phyloP scores from a whole-genome alignment of 2,329 filamentous ascomycete genomes.

The Fusarium paranaense region DNA sequence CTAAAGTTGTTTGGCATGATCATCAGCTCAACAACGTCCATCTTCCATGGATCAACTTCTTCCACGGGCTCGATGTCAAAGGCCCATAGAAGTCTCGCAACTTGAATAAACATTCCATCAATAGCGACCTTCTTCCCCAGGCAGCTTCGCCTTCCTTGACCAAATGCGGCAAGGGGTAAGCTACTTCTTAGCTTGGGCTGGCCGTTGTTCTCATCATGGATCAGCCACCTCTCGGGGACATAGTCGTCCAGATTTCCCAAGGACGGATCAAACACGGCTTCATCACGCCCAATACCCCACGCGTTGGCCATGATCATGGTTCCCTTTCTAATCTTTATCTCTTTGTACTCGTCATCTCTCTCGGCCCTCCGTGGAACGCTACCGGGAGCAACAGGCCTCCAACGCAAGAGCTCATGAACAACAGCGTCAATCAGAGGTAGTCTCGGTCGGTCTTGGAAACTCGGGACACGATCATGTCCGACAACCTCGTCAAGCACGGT shows the following conservation, averaged over 20 bases:
- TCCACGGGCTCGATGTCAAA: slow-evolving; percentile 51
- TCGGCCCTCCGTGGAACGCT: slow-evolving; percentile 45
- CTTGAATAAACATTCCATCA: slow-evolving; percentile 42
- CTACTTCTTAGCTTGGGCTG: neutral
- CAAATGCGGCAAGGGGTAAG: slow-evolving; percentile 5
- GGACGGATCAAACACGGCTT: slow-evolving; percentile 52
- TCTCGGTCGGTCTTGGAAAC: neutral
- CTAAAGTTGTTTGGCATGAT: slow-evolving; percentile 5
- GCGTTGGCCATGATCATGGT: slow-evolving; percentile 56
- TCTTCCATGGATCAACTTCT: slow-evolving; percentile 19
- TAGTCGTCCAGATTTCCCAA: slow-evolving; percentile 30
- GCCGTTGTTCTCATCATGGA: neutral
- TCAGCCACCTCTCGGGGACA: neutral
- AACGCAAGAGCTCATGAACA: slow-evolving; percentile 3
- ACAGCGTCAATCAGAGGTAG: slow-evolving; percentile 4
- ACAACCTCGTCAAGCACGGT: neutral
- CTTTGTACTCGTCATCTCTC: slow-evolving; percentile 47
- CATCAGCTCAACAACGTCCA: slow-evolving; percentile 17
- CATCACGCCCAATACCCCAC: slow-evolving; percentile 51
- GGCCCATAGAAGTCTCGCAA: slow-evolving; percentile 60
- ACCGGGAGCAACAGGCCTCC: slow-evolving; percentile 7
- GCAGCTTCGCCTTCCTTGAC: slow-evolving; percentile 6
- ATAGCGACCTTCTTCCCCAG: slow-evolving; percentile 59
- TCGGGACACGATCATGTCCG: neutral
- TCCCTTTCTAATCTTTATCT: slow-evolving; percentile 42